Evolutionary conservation across 768 basidiomycete species (phyloP).

Genomic region (Goffeauzyma gilvescens): DNA sequence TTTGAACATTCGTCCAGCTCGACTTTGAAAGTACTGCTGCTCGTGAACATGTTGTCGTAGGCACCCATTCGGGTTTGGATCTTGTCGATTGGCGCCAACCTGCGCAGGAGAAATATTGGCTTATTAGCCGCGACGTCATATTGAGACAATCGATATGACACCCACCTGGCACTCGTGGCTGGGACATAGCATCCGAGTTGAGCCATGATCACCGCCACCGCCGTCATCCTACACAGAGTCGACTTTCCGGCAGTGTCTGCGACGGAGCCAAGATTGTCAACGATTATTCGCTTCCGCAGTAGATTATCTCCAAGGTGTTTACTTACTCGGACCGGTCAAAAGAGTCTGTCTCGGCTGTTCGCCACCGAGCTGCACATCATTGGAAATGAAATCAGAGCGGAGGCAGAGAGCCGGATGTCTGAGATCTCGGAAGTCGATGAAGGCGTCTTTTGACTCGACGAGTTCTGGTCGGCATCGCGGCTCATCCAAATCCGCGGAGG

Average conservation of each 20-base stretch:
- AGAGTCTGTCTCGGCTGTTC: slow-evolving; percentile 51
- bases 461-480: slow-evolving; percentile 84
- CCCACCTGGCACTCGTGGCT: slow-evolving; percentile 55
- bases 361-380: slow-evolving; percentile 70
- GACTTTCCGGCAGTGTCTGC: slow-evolving; percentile 46
- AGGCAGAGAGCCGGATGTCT: slow-evolving; percentile 72
- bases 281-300: not conserved
- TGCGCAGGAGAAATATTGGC: slow-evolving; percentile 27
- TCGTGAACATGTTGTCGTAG: slow-evolving; percentile 49
- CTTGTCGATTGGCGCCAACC: slow-evolving; percentile 70
- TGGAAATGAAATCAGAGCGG: slow-evolving; percentile 70
- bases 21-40: slow-evolving; percentile 67
- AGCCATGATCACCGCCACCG: slow-evolving; percentile 73
- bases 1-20: slow-evolving; percentile 95
- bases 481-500: slow-evolving; percentile 74
- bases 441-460: slow-evolving; percentile 58
- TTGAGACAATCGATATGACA: not conserved
- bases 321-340: slow-evolving; percentile 51
- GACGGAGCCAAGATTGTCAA: not conserved
- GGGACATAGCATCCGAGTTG: slow-evolving; percentile 93
- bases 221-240: slow-evolving; percentile 65
- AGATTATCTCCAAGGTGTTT: not conserved
- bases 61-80: slow-evolving; percentile 96
- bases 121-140: too few species aligned
- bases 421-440: slow-evolving; percentile 70